Base-by-base conservation (phyloP, 2,329 filamentous ascomycete species). In the Phaeosphaeriaceae sp. region DNA sequence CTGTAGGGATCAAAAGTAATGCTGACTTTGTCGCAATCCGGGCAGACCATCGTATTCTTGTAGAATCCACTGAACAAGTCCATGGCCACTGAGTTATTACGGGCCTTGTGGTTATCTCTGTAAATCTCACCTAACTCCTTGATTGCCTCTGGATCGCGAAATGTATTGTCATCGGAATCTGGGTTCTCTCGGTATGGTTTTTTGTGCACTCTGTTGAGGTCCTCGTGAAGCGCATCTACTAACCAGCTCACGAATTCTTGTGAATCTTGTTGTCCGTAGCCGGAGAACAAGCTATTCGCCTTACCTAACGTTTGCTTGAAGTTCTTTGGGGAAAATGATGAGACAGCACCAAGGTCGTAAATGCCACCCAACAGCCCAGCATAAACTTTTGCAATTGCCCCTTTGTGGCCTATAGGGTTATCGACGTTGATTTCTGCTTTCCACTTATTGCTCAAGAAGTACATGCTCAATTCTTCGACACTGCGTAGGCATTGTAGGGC, bases 1-100 rank as follows among this genome's bases (percentile, higher is more conserved):
- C 92, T 97, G 79, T 96, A 99, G 0, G 94, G 94, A 70, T 99
- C 94, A 67, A 99, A 99, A 0, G 94, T 97, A 64, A 99, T 96
- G 82, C 92, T 97, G 74, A 97, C 89, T 76, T 97, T 99, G 61
- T 88, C 83, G 72, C 94, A 99, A 6, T 83, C 83, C 0, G 94
- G 94, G 68, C 94, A 99, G 56, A 94, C 88, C 56, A 99, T 83
- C 0, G 93, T 97, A 36, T 95, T 97, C 77, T 97, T 97, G 82
- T 97, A 99, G 82, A 97, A 91, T 2, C 94, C 94, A 17, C 91
- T 95, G 73, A 99, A 99, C 9, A 99, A 81, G 69, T 99, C 94
- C 48, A 91, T 93, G 59, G 97, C 90, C 33, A 97, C 88, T 0
- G 94, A 97, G 68, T 97, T 92, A 61, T 99, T 96, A 43, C 94